These are phyloP conservation scores for Magnusiomyces tetraspermus DNA, from an alignment of 1,139 yeast species.

Conservation along the genomic window DNA sequence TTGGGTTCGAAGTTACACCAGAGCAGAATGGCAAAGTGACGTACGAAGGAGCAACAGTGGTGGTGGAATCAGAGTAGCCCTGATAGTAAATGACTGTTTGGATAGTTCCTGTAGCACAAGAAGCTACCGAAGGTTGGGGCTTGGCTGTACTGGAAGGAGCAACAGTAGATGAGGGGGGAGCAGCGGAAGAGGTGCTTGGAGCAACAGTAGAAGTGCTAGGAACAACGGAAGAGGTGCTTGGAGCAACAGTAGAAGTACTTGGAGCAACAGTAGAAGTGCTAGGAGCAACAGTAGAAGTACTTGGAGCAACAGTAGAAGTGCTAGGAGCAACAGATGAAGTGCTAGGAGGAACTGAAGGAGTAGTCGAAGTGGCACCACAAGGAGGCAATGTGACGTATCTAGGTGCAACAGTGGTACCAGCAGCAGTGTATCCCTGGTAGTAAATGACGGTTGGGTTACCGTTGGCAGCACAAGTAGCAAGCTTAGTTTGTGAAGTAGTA, in stretches of 20 bases:
- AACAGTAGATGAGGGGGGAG: not conserved
- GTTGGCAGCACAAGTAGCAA: not conserved
- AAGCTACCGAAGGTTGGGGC: not conserved
- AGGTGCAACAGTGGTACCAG: not conserved
- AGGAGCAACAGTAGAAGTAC: not conserved
- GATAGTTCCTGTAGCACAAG: not conserved
- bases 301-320: not conserved
- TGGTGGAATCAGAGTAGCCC: not conserved
- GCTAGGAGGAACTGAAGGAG: not conserved
- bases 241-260: too few relatives aligned
- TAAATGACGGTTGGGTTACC: not conserved
- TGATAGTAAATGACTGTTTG: not conserved
- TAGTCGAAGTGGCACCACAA: not conserved
- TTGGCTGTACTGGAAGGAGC: not conserved
- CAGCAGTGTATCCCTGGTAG: not conserved
- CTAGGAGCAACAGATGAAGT: not conserved
- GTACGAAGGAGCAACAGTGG: not conserved
- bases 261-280: not conserved
- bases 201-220: not conserved
- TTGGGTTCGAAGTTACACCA: too few relatives aligned
- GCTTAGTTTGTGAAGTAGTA: not conserved
- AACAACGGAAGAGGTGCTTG: too few relatives aligned
- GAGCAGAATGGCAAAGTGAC: not conserved
- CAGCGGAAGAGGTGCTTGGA: not conserved
- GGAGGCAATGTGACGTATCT: not conserved